Evolutionary conservation across 495 filamentous ascomycete species (phyloP).

Genomic region (Daldinia loculata): DNA sequence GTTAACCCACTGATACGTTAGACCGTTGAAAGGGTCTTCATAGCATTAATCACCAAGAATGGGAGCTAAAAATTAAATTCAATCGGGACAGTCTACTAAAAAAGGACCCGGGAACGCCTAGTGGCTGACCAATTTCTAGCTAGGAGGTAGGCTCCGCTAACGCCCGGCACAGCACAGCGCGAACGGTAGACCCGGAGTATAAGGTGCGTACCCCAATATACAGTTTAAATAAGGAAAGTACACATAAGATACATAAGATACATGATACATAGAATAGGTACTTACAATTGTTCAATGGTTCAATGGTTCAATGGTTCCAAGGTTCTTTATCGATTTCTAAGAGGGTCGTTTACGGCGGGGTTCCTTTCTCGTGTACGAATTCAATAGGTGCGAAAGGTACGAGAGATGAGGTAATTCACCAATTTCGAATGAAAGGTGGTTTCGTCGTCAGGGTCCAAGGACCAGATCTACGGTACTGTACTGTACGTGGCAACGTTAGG

Average conservation of each 20-base stretch:
- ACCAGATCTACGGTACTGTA: conserved; percentile 37
- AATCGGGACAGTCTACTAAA: conserved; percentile 38
- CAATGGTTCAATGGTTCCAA: background rate
- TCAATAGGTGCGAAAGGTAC: conserved; percentile 36
- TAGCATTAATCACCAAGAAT: conserved; percentile 24
- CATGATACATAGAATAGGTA: background rate
- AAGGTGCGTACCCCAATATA: background rate
- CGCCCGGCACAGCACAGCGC: conserved; percentile 33
- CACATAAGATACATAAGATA: background rate
- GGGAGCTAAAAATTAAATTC: conserved; percentile 40
- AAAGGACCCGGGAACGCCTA: conserved; percentile 41
- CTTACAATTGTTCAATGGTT: background rate
- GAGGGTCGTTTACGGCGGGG: conserved; percentile 35
- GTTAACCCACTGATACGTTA: background rate
- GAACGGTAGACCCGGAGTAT: background rate
- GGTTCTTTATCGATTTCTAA: background rate
- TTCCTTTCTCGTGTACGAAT: conserved; percentile 38
- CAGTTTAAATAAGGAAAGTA: background rate
- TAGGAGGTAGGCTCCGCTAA: conserved; percentile 26
- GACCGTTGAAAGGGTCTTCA: conserved; percentile 4
- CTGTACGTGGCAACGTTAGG: conserved; percentile 34
- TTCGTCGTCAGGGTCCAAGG: conserved; percentile 30
- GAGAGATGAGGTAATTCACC: conserved; percentile 39
- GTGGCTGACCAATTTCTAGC: conserved; percentile 32
- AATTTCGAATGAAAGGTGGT: conserved; percentile 7